phyloP scores from a whole-genome alignment of 305 asterid genomes.

The Rubia tinctorum region DNA sequence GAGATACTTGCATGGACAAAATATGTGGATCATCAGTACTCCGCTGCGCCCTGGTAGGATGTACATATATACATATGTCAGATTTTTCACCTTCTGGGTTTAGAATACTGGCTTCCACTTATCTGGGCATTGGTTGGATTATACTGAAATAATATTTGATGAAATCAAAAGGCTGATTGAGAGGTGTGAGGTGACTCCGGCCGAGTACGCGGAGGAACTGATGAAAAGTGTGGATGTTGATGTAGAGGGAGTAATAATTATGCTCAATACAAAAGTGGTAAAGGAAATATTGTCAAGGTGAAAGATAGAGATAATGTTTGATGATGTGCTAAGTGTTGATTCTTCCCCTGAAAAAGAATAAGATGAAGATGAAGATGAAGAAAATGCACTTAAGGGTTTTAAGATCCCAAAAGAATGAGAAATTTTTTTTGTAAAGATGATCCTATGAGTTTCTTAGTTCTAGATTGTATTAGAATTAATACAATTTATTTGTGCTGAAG shows the following conservation, averaged over 20 bases:
- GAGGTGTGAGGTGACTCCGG: slow-evolving; percentile 44
- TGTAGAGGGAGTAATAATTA: slow-evolving; percentile 40
- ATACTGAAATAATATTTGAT: slow-evolving; percentile 8
- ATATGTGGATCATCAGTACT: slow-evolving; percentile 41
- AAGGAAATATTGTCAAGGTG: no score
- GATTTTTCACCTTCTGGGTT: slow-evolving; percentile 48
- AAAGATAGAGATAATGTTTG: no score
- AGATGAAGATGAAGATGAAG: no score
- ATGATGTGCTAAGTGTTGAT: no score
- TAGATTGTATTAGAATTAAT: no score
- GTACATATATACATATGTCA: slow-evolving; percentile 72
- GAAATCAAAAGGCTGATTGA: slow-evolving; percentile 23
- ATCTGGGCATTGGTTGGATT: slow-evolving; percentile 26
- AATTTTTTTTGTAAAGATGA: no score
- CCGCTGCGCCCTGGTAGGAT: slow-evolving; percentile 63
- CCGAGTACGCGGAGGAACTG: slow-evolving; percentile 67
- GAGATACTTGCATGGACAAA: no score
- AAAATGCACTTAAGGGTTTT: no score
- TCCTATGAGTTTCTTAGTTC: no score
- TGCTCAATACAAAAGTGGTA: slow-evolving; percentile 16
- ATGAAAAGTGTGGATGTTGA: slow-evolving; percentile 53
- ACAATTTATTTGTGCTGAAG: no score
- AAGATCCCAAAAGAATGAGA: no score
- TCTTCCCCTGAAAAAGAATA: no score
- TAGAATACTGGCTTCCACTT: slow-evolving; percentile 41